These are phyloP conservation scores for Cryptococcus sp. DNA, from an alignment of 1,284 basidiomycete species.

Conservation along the genomic window DNA sequence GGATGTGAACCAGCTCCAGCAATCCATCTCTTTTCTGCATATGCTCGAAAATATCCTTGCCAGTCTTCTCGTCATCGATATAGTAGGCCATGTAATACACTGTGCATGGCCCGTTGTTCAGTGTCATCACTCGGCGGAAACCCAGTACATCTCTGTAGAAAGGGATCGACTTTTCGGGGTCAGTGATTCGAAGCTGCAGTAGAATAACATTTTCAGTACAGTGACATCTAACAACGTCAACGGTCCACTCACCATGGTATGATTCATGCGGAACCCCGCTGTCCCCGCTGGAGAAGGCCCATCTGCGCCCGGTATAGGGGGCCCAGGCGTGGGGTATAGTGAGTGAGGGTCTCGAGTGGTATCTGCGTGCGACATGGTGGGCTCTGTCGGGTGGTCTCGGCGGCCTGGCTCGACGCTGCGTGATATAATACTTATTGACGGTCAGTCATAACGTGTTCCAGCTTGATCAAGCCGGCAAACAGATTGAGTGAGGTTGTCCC, in stretches of 20 bases:
- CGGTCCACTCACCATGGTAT: not conserved
- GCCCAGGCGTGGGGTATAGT: not conserved
- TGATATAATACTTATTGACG: too few relatives aligned
- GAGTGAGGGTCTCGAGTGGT: not conserved
- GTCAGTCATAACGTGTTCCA: too few relatives aligned
- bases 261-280: not conserved
- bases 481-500: too few relatives aligned
- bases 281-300: not conserved
- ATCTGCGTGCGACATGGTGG: not conserved
- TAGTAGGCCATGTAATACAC: not conserved
- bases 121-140: not conserved
- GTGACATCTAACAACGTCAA: not conserved
- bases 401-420: too few relatives aligned
- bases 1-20: not conserved
- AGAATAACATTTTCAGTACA: not conserved
- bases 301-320: not conserved
- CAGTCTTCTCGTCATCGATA: not conserved
- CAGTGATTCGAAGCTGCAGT: not conserved
- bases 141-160: not conserved
- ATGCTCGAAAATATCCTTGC: not conserved
- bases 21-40: not conserved
- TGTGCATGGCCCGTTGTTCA: not conserved
- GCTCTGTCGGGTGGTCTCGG: too few relatives aligned
- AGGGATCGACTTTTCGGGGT: not conserved
- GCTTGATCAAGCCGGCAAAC: too few relatives aligned